These are phyloP conservation scores for Gnetum montanum DNA, from an alignment of 75 land plant species.

Conservation along the genomic window DNA sequence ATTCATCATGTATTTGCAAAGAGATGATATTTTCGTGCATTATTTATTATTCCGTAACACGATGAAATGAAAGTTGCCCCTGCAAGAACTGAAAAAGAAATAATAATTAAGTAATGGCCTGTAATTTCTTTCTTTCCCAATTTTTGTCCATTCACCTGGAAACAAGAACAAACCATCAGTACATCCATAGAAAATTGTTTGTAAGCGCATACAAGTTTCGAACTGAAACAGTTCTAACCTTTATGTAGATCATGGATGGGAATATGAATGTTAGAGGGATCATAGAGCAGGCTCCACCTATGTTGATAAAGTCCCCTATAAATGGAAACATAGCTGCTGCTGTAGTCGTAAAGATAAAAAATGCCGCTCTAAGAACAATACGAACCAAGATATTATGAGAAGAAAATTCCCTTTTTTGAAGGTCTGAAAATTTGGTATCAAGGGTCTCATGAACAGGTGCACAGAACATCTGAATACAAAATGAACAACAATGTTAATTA, in stretches of 20 bases:
- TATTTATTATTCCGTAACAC: constrained; percentile 17
- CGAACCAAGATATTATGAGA: constrained; percentile 15
- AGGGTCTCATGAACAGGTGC: constrained; percentile 36
- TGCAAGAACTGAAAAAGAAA: constrained; percentile 20
- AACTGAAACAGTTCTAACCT: constrained; percentile 9
- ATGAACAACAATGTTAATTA: neutral
- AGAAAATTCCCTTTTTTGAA: constrained; percentile 15
- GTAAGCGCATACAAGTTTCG: neutral
- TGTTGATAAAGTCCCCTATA: constrained; percentile 42
- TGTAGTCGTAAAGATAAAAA: constrained; percentile 21
- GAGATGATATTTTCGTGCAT: constrained; percentile 24
- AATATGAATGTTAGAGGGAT: constrained; percentile 32
- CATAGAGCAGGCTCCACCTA: constrained; percentile 28
- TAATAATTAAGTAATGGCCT: constrained; percentile 40
- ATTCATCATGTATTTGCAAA: constrained; percentile 30
- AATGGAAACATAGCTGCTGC: constrained; percentile 42
- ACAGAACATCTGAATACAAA: constrained; percentile 30
- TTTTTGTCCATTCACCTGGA: constrained; percentile 33
- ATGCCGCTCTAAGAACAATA: constrained; percentile 12
- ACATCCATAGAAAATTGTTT: neutral
- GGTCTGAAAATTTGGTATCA: constrained; percentile 28
- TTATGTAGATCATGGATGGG: constrained; percentile 38
- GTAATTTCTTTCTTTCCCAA: constrained; percentile 1
- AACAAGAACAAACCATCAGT: neutral
- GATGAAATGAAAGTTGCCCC: constrained; percentile 22